Conservation (phyloP, 345 rosid genomes). For the Conringia planisiliqua region DNA sequence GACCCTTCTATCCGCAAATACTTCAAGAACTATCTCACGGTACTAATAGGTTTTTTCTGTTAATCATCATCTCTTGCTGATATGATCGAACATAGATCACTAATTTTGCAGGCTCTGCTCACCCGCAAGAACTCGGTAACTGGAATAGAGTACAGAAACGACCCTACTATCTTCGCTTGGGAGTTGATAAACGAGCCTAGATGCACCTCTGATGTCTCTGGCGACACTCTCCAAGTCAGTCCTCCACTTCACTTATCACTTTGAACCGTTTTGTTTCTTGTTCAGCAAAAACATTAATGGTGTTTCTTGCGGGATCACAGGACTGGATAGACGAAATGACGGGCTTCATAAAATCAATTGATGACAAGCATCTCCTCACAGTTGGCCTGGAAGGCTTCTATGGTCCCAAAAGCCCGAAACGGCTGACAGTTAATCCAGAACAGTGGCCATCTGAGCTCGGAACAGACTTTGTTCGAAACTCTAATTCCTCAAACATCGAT, state of each 20-base stretch:
- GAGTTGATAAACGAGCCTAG: constrained; percentile 90
- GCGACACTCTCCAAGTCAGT: constrained; percentile 78
- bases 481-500: constrained; percentile 47
- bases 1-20: constrained; percentile 77
- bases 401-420: constrained; percentile 68
- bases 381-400: constrained; percentile 89
- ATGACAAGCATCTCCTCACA: constrained; percentile 67
- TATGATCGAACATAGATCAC: neutral
- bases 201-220: constrained; percentile 75
- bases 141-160: constrained; percentile 74
- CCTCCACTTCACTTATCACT: neutral
- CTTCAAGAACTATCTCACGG: constrained; percentile 75
- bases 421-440: constrained; percentile 65
- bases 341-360: constrained; percentile 67
- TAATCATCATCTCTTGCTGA: neutral
- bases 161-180: constrained; percentile 82
- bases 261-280: neutral
- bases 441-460: constrained; percentile 67
- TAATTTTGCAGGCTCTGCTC: constrained; percentile 47
- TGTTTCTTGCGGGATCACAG: constrained; percentile 36
- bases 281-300: neutral
- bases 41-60: constrained; percentile 14
- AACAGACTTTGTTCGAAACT: constrained; percentile 70
- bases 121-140: constrained; percentile 73
- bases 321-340: constrained; percentile 85